Evolutionary conservation across 2,329 filamentous ascomycete species (phyloP).

Genomic region (Chalara sp.): DNA sequence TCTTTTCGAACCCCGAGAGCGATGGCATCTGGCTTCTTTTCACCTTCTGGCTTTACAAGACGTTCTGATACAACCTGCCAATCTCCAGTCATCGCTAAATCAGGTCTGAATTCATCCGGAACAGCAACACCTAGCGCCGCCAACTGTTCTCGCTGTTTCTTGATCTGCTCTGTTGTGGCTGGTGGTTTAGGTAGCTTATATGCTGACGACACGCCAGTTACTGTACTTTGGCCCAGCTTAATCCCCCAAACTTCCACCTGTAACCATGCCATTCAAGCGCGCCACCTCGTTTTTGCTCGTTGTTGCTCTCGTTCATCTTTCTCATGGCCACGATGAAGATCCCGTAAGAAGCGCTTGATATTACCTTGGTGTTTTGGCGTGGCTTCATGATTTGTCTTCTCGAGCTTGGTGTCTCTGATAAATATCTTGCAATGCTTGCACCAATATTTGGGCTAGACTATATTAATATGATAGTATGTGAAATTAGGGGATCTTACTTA

Average conservation of each 20-base stretch:
- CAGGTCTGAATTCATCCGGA: slow-evolving; percentile 68
- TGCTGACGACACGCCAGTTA: slow-evolving; percentile 17
- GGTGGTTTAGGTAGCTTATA: slow-evolving; percentile 23
- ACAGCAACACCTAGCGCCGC: slow-evolving; percentile 81
- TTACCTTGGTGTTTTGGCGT: slow-evolving; percentile 78
- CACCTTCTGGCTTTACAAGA: slow-evolving; percentile 32
- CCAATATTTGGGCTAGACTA: slow-evolving; percentile 75
- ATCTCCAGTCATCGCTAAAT: slow-evolving; percentile 83
- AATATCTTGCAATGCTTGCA: slow-evolving; percentile 93
- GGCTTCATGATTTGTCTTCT: slow-evolving; percentile 82
- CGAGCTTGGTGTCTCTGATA: slow-evolving; percentile 87
- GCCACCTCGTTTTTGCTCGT: slow-evolving; percentile 79
- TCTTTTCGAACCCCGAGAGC: slow-evolving; percentile 54
- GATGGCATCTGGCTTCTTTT: slow-evolving; percentile 33
- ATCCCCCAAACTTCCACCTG: slow-evolving; percentile 31
- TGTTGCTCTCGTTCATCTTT: slow-evolving; percentile 75
- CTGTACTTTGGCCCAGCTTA: no score
- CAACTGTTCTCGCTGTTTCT: slow-evolving; percentile 80
- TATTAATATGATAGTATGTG: background rate
- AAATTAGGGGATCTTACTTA: slow-evolving; percentile 27
- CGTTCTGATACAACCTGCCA: slow-evolving; percentile 60
- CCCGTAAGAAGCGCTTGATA: slow-evolving; percentile 83
- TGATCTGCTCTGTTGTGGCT: slow-evolving; percentile 57
- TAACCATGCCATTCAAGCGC: slow-evolving; percentile 71
- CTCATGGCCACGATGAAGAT: slow-evolving; percentile 81